These are phyloP conservation scores for Nicotiana tomentosiformis DNA, from an alignment of 257 asterid species.

Conservation along the genomic window DNA sequence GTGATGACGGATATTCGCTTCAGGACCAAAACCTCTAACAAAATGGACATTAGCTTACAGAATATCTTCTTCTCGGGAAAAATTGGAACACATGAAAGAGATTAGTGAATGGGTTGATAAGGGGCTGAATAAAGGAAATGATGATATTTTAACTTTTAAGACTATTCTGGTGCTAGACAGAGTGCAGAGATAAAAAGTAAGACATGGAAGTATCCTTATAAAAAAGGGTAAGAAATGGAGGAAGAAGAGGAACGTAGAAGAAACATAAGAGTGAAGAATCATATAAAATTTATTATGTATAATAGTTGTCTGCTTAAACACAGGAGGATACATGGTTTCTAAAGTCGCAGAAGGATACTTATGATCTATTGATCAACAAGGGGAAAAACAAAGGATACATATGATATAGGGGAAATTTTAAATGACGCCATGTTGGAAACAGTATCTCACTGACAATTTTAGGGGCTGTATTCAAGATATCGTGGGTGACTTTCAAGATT, in stretches of 20 bases:
- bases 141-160: neutral
- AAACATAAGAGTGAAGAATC: neutral
- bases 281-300: neutral
- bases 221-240: neutral
- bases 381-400: neutral
- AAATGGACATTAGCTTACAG: neutral
- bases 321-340: neutral
- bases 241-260: neutral
- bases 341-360: neutral
- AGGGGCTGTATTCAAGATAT: neutral
- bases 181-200: neutral
- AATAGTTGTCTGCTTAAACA: neutral
- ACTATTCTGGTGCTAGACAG: neutral
- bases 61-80: neutral
- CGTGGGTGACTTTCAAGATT: neutral
- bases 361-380: neutral
- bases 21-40: neutral
- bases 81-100: neutral
- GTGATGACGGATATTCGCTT: neutral
- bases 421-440: neutral
- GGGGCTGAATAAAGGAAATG: neutral
- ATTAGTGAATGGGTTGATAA: neutral
- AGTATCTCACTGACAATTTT: neutral
- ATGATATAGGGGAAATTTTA: neutral
- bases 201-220: neutral